phyloP scores from a whole-genome alignment of 345 rosid genomes.

The Triadica sebifera region DNA sequence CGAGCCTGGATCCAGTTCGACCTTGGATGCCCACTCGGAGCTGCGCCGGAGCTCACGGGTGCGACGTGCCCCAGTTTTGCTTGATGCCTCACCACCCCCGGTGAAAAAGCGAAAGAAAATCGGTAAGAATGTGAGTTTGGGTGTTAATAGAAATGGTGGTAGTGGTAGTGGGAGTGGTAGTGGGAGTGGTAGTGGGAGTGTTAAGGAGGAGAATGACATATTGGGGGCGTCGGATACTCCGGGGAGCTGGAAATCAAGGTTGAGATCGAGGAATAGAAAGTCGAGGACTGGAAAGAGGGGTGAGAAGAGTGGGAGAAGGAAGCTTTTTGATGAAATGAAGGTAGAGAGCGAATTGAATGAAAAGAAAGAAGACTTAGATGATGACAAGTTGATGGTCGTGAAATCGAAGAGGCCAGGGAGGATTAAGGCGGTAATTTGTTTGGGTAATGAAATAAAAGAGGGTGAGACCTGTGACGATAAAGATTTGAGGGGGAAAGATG shows the following conservation, averaged over 20 bases:
- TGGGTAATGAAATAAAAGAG: conserved; percentile 27
- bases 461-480: conserved; percentile 17
- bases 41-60: conserved; percentile 75
- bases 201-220: conserved; percentile 30
- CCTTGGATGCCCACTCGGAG: conserved; percentile 36
- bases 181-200: too few relatives aligned
- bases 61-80: conserved; percentile 60
- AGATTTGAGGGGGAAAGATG: conserved; percentile 25
- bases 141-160: conserved; percentile 15
- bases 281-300: conserved; percentile 9
- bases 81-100: conserved; percentile 82
- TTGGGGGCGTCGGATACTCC: conserved; percentile 30
- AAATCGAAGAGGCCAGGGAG: conserved; percentile 29
- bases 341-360: conserved; percentile 21
- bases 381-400: conserved; percentile 16
- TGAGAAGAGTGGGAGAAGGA: conserved; percentile 42
- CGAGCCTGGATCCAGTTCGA: conserved; percentile 20
- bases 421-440: conserved; percentile 19
- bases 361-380: conserved; percentile 22
- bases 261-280: conserved; percentile 14
- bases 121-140: conserved; percentile 26
- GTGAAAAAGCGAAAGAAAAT: conserved; percentile 51
- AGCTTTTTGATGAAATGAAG: conserved; percentile 45
- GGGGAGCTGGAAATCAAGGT: conserved; percentile 72
- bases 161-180: too few relatives aligned